A percentile compares a stretch with the other conserved stretches of the same genome.
phyloP scores from a whole-genome alignment of 1,284 basidiomycete species.

The Pyrrhoderma noxium region DNA sequence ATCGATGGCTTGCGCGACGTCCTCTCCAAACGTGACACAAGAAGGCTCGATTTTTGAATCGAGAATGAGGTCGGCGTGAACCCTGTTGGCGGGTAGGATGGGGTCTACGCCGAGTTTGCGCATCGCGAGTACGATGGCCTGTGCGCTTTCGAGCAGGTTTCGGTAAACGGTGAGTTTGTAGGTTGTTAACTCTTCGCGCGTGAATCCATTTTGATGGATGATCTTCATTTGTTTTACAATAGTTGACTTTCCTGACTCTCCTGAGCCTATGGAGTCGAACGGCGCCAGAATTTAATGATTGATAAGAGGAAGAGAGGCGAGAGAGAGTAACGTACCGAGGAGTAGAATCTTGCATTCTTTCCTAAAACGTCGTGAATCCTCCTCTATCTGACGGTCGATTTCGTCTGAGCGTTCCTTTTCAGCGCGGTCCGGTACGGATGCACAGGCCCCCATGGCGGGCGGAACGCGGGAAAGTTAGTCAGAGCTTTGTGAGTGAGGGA shows the following conservation, averaged over 20 bases:
- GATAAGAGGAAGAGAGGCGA: neutral
- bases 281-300: neutral
- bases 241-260: conserved; percentile 90
- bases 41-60: conserved; percentile 43
- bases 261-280: conserved; percentile 44
- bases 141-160: conserved; percentile 84
- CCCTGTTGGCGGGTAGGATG: conserved; percentile 68
- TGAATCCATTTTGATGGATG: conserved; percentile 93
- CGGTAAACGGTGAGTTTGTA: conserved; percentile 81
- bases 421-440: conserved; percentile 49
- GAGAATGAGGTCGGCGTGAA: conserved; percentile 55
- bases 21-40: conserved; percentile 38
- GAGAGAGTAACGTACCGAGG: conserved; percentile 54
- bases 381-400: conserved; percentile 68
- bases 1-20: conserved; percentile 73
- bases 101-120: conserved; percentile 86
- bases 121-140: conserved; percentile 86
- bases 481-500: too few relatives aligned
- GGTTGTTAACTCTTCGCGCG: conserved; percentile 68
- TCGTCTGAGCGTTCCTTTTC: conserved; percentile 62
- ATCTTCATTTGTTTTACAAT: conserved; percentile 99
- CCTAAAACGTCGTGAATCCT: conserved; percentile 68
- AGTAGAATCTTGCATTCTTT: conserved; percentile 94
- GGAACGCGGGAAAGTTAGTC: neutral
- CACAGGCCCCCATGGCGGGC: conserved; percentile 55